These are phyloP conservation scores for Ustilago tritici DNA, from an alignment of 1,284 basidiomycete species.

Conservation along the genomic window DNA sequence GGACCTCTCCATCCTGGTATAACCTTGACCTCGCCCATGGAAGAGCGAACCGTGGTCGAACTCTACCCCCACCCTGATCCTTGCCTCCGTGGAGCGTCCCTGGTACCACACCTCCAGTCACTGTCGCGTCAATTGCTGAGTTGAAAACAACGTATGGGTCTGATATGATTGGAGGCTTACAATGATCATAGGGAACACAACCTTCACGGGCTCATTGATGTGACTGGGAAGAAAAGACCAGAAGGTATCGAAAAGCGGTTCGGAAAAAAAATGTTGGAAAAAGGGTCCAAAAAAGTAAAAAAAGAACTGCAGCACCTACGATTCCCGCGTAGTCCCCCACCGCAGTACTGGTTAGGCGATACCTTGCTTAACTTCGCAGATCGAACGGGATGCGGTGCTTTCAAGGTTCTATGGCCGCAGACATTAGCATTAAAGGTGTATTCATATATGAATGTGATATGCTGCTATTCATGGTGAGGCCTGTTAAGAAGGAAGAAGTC, in stretches of 20 bases:
- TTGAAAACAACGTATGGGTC: too few relatives aligned
- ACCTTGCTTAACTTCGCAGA: slow-evolving; percentile 84
- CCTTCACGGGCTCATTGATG: too few relatives aligned
- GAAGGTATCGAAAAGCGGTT: too few relatives aligned
- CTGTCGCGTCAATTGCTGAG: background rate
- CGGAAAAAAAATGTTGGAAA: too few relatives aligned
- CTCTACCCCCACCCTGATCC: background rate
- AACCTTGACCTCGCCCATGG: background rate
- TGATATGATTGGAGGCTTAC: background rate
- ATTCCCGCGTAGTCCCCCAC: slow-evolving; percentile 86
- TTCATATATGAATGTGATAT: too few relatives aligned
- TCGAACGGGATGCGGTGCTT: slow-evolving; percentile 84
- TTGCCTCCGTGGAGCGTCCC: background rate
- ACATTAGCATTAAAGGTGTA: slow-evolving; percentile 64
- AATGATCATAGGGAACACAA: background rate
- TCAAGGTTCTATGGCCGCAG: slow-evolving; percentile 82
- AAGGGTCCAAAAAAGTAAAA: background rate
- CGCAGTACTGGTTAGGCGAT: slow-evolving; percentile 84
- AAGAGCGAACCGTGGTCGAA: background rate
- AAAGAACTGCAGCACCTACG: slow-evolving; percentile 81
- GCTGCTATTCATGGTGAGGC: too few relatives aligned
- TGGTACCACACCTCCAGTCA: background rate
- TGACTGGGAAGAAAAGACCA: too few relatives aligned
- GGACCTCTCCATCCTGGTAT: too few relatives aligned
- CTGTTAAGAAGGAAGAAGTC: too few relatives aligned